Evolutionary conservation across 768 basidiomycete species (phyloP).

Genomic region (Psilocybe sp.): DNA sequence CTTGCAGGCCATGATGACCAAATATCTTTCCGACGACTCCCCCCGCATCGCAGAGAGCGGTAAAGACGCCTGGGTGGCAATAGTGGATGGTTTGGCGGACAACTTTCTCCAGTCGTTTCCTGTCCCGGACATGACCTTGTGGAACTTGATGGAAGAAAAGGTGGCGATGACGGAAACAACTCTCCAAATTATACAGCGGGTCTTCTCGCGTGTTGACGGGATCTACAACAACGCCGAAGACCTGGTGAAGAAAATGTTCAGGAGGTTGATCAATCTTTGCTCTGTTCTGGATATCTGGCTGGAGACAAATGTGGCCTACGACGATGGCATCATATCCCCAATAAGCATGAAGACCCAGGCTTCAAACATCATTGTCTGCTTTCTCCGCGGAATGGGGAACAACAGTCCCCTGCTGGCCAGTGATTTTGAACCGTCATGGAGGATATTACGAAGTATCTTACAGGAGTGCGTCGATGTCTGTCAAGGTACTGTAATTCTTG

Average conservation of each 20-base stretch:
- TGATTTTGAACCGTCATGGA: slow-evolving; percentile 35
- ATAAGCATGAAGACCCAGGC: slow-evolving; percentile 45
- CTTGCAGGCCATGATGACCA: slow-evolving; percentile 34
- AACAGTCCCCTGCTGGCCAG: slow-evolving; percentile 26
- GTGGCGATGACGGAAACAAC: slow-evolving; percentile 51
- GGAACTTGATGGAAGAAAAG: slow-evolving; percentile 57
- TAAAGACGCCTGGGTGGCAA: slow-evolving; percentile 43
- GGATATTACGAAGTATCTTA: slow-evolving; percentile 36
- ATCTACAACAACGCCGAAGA: slow-evolving; percentile 45
- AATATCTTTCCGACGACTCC: slow-evolving; percentile 32
- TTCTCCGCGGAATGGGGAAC: slow-evolving; percentile 49
- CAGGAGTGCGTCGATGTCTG: slow-evolving; percentile 38
- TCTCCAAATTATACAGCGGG: slow-evolving; percentile 51
- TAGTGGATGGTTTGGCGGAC: slow-evolving; percentile 51
- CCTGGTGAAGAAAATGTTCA: slow-evolving; percentile 47
- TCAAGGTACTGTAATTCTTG: slow-evolving; percentile 32
- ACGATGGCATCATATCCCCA: slow-evolving; percentile 44
- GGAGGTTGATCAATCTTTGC: slow-evolving; percentile 52
- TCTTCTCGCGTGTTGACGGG: slow-evolving; percentile 46
- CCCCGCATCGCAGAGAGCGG: slow-evolving; percentile 29
- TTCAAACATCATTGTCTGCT: slow-evolving; percentile 35
- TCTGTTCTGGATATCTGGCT: slow-evolving; percentile 58
- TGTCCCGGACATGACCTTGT: slow-evolving; percentile 44
- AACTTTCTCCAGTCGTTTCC: slow-evolving; percentile 54
- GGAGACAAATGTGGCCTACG: slow-evolving; percentile 36